Evolutionary conservation across 495 filamentous ascomycete genomes (phyloP).

Genomic region (Glarea lozoyensis): DNA sequence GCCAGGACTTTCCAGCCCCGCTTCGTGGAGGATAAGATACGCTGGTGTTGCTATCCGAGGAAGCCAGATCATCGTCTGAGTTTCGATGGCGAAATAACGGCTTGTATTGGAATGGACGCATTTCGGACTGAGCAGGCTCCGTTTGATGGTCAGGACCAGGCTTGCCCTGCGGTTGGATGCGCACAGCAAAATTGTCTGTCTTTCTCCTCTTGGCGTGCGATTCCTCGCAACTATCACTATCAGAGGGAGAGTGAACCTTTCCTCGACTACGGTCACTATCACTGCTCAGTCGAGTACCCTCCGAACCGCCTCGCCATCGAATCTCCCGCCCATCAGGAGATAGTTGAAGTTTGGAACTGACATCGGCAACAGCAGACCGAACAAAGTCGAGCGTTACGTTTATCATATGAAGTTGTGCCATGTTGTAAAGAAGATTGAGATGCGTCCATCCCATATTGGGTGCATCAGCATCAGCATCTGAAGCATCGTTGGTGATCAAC

Average conservation of each 20-base stretch:
- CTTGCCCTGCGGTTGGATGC: slow-evolving; percentile 7
- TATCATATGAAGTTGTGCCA: slow-evolving; percentile 72
- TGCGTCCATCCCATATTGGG: slow-evolving; percentile 76
- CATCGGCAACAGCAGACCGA: slow-evolving; percentile 52
- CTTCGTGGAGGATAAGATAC: background rate
- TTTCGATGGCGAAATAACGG: slow-evolving; percentile 48
- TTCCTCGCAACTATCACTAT: slow-evolving; percentile 32
- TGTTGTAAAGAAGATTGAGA: slow-evolving; percentile 69
- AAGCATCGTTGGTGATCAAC: slow-evolving; percentile 23
- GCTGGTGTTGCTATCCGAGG: slow-evolving; percentile 25
- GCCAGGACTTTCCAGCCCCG: background rate
- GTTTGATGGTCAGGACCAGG: background rate
- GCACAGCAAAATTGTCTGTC: slow-evolving; percentile 7
- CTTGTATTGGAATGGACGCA: slow-evolving; percentile 46
- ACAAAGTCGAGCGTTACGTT: slow-evolving; percentile 70
- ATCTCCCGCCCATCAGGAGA: slow-evolving; percentile 66
- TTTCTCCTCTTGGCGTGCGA: slow-evolving; percentile 23
- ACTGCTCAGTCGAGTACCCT: slow-evolving; percentile 50
- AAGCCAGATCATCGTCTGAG: slow-evolving; percentile 33
- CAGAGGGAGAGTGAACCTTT: slow-evolving; percentile 28
- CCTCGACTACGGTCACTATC: slow-evolving; percentile 37
- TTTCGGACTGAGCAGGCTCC: background rate
- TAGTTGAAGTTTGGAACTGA: slow-evolving; percentile 61
- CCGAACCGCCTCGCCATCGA: slow-evolving; percentile 59
- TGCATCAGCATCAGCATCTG: slow-evolving; percentile 39